Evolutionary conservation across 148 eudicot species (phyloP).

Genomic region (Rhododendron simsii): DNA sequence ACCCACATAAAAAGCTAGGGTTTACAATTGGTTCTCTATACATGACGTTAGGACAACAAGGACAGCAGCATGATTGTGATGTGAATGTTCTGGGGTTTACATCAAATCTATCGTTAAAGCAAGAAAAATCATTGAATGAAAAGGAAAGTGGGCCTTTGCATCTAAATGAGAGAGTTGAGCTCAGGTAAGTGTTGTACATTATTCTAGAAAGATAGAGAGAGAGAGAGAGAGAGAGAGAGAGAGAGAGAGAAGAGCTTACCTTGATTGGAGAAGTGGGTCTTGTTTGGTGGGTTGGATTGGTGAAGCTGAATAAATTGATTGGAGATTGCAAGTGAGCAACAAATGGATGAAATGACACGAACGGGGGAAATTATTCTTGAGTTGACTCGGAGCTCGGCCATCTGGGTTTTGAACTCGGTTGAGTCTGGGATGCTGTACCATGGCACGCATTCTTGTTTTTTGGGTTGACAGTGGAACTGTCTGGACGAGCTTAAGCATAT

Average conservation of each 20-base stretch:
- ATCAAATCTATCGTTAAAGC: conserved; percentile 23
- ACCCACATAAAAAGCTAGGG: conserved; percentile 54
- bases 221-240: conserved; percentile 10
- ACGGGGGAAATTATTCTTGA: background rate
- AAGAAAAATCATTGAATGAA: conserved; percentile 29
- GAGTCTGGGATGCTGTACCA: background rate
- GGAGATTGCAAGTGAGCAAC: background rate
- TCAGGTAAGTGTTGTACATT: conserved; percentile 40
- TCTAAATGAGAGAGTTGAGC: conserved; percentile 34
- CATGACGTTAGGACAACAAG: conserved; percentile 30
- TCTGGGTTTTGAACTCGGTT: background rate
- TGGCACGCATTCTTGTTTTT: too few relatives aligned
- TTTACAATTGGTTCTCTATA: conserved; percentile 28
- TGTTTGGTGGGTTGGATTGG: background rate
- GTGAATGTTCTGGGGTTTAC: conserved; percentile 15
- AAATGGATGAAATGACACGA: background rate
- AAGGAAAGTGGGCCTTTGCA: conserved; percentile 28
- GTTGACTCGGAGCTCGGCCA: background rate
- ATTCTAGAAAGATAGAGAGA: conserved; percentile 9
- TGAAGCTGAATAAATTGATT: background rate
- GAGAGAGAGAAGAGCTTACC: conserved; percentile 21
- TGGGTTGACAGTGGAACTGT: too few relatives aligned
- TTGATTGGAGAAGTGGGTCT: conserved; percentile 17
- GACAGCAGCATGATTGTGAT: conserved; percentile 33
- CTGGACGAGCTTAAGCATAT: too few relatives aligned